A percentile compares a stretch with the other conserved stretches of the same genome.
phyloP scores from a whole-genome alignment of 2,329 filamentous ascomycete species.

The Beauveria asiatica region DNA sequence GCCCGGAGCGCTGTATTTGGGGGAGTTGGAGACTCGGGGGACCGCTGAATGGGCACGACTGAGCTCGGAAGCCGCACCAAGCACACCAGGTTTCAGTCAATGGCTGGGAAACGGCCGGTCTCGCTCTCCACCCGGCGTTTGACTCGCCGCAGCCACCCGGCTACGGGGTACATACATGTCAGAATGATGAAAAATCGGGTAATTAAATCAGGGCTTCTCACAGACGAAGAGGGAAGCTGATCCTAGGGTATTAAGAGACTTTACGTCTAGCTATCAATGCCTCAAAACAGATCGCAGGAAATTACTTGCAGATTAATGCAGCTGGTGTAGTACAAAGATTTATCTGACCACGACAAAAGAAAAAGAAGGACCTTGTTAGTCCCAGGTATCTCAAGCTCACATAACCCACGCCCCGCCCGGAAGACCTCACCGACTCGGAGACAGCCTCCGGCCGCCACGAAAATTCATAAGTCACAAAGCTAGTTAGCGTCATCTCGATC shows the following conservation, averaged over 20 bases:
- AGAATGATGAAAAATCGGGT: constrained; percentile 9
- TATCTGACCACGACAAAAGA: not conserved
- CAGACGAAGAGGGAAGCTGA: too few relatives aligned
- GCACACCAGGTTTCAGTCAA: not conserved
- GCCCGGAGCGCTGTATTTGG: not conserved
- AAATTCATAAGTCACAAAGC: not conserved
- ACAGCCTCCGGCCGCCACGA: not conserved
- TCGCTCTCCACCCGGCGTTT: constrained; percentile 1
- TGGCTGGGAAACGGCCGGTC: constrained; percentile 5
- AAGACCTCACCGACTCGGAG: constrained; percentile 5
- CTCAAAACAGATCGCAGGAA: not conserved
- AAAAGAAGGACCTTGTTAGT: not conserved
- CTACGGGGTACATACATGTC: not conserved
- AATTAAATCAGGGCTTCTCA: not conserved
- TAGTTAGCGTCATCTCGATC: constrained; percentile 7
- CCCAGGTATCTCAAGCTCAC: not conserved
- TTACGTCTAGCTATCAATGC: too few relatives aligned
- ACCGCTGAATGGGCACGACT: not conserved
- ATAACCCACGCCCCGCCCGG: constrained; percentile 1
- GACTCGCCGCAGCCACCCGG: constrained; percentile 4
- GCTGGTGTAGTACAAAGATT: not conserved
- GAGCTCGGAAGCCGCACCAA: not conserved
- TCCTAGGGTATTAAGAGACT: too few relatives aligned
- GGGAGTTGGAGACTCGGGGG: not conserved
- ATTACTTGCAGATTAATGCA: not conserved